Base-by-base conservation (phyloP, 2,329 filamentous ascomycete genomes). In the Onygenales sp. region DNA sequence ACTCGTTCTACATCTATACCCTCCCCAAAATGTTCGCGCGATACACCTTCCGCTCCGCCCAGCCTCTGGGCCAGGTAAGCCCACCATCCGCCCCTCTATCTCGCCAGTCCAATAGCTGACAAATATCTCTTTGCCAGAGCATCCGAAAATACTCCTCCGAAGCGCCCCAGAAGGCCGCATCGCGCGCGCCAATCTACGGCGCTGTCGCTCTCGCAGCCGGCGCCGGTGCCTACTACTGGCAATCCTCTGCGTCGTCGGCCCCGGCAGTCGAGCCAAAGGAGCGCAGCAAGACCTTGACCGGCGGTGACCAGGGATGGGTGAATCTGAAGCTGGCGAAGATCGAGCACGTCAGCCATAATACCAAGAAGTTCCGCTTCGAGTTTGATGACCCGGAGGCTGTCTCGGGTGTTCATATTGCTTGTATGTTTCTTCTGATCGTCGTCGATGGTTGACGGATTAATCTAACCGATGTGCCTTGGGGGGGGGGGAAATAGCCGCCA, bases 221-320 rank as follows among this genome's bases (percentile, higher is more conserved):
- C 54, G 73, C 82, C 17, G 86, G 81, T 55, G 78, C 72, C 51
- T 81, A 79, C 68, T 77, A 77, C 61, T 79, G 56, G 36, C 63
- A 62, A 52, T 53, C 72, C 51, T 54, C 61, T 36, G 60, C 66
- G 57, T 67, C 61, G 50, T 67, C 61, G 50, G 60, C 62, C 43
- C 63, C 66, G 14, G 63, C 64, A 51, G 58, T 58, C 52, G 60
- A 58, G 36, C 62, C 60, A 51, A 67, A 69, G 58, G 67, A 71
- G 42, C 72, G 67, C 54, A 60, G 68, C 21, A 78, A 77, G 67
- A 75, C 78, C 54, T 85, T 97, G 70, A 87, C 80, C 36, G 91
- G 92, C 60, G 89, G 89, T 60, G 89, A 95, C 57, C 90, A 96
- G 73, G 91, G 89, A 61, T 97, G 90, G 74, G 71, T 96, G 59